Conservation (phyloP, 306 rosid species). For the Fragaria vesca region DNA sequence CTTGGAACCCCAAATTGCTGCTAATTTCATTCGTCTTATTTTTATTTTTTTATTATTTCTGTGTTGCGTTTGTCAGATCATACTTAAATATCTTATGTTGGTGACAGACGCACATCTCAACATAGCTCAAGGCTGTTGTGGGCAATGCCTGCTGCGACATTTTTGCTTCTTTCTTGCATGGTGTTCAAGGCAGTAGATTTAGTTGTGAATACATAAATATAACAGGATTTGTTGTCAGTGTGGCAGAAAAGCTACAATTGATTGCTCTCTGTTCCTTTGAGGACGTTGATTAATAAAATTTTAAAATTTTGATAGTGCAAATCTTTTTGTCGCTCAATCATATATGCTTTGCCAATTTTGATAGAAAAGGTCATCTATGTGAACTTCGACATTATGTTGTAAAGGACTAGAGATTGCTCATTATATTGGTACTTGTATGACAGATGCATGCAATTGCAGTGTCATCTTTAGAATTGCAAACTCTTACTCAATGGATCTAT, state of each 20-base stretch:
- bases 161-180: slow-evolving; percentile 8
- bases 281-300: neutral
- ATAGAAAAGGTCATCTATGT: neutral
- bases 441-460: too few species aligned
- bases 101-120: slow-evolving; percentile 6
- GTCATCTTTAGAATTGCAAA: too few species aligned
- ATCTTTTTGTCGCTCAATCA: neutral
- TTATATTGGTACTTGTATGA: too few species aligned
- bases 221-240: neutral
- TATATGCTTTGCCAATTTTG: neutral
- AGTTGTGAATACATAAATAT: slow-evolving; percentile 15
- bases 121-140: neutral
- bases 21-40: neutral
- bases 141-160: neutral
- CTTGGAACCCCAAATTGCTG: neutral
- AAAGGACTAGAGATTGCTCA: too few species aligned
- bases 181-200: slow-evolving; percentile 3
- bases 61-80: neutral
- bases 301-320: slow-evolving; percentile 3
- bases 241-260: slow-evolving; percentile 5
- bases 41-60: neutral
- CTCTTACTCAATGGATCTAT: too few species aligned
- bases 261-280: neutral
- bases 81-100: neutral
- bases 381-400: too few species aligned